Percentiles rank a stretch among this genome's conserved stretches.
Evolutionary conservation across 2,329 filamentous ascomycete species (phyloP).

Genomic region (Magnaporthiopsis poae): DNA sequence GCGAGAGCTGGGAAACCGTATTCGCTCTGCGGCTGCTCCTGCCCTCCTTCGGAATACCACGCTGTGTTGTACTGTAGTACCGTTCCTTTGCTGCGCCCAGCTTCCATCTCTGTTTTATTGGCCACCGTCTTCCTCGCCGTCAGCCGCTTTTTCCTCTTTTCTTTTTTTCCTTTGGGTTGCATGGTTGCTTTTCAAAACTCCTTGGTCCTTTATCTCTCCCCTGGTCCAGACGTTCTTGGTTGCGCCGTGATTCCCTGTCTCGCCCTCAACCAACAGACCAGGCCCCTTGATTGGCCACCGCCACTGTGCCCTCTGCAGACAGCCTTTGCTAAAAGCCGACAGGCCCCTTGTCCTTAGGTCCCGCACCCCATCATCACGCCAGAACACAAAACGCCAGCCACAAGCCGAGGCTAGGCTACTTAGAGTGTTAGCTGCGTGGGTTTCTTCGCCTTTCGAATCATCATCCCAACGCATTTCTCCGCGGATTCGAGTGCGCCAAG

Average conservation of each 20-base stretch:
- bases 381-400: neutral
- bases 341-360: neutral
- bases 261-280: neutral
- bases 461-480: neutral
- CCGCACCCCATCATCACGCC: neutral
- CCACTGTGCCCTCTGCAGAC: neutral
- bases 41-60: neutral
- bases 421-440: neutral
- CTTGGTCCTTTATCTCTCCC: neutral
- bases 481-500: neutral
- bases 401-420: neutral
- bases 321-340: neutral
- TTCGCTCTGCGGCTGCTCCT: neutral
- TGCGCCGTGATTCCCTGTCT: neutral
- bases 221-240: neutral
- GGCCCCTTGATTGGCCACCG: neutral
- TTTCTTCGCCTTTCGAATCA: neutral
- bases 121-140: neutral
- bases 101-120: neutral
- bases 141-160: neutral
- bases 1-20: neutral
- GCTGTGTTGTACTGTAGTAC: neutral
- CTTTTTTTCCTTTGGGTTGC: neutral
- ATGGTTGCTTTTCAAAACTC: neutral
- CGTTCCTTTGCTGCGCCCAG: neutral